Base-by-base conservation (phyloP, 2,329 filamentous ascomycete species). In the Ceratocystis eucalypticola region DNA sequence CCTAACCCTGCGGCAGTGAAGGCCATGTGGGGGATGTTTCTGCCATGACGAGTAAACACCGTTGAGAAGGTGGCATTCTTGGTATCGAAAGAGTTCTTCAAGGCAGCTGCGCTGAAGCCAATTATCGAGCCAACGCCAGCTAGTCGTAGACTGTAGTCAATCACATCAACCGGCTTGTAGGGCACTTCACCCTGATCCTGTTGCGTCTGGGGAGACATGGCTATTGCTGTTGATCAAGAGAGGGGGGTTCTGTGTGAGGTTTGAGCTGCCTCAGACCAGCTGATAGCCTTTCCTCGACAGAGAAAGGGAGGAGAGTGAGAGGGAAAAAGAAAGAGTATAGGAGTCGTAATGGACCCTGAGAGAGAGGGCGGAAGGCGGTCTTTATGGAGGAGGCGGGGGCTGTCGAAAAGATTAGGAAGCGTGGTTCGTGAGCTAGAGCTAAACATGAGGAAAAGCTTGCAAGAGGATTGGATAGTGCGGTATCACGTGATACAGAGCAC, bases 31-130 rank as follows among this genome's bases (percentile, higher is more conserved):
- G 66, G 88, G 73, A 93, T 88, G 62, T 87, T 87, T 73, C 86
- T 80, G 70, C 91, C 92, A 67, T 86, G 87, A 72, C 85, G 84
- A 61, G 89, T 89, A 74, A 97, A 86, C 72, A 96, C 82, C 71
- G 89, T 88, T 79, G 87, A 84, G 69, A 86, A 82, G 71, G 91
- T 90, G 70, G 94, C 80, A 76, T 96, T 96, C 74, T 84, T 82
- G 79, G 86, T 91, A 66, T 87, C 82, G 71, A 96, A 82, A 68
- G 91, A 90, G 80, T 96, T 97, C 79, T 92, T 89, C 70, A 96
- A 82, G 66, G 88, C 87, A 63, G 90, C 88, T 68, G 88, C 75
- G 76, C 91, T 82, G 74, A 88, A 78, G 72, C 91, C 91, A 68
- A 83, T 82, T 68, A 79, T 78, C 72, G 85, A 85, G 69, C 87